A percentile compares a stretch with the other conserved stretches of the same genome.
Conservation (phyloP, 2,329 filamentous ascomycete genomes). For the Cordyceps cateniannulata region DNA sequence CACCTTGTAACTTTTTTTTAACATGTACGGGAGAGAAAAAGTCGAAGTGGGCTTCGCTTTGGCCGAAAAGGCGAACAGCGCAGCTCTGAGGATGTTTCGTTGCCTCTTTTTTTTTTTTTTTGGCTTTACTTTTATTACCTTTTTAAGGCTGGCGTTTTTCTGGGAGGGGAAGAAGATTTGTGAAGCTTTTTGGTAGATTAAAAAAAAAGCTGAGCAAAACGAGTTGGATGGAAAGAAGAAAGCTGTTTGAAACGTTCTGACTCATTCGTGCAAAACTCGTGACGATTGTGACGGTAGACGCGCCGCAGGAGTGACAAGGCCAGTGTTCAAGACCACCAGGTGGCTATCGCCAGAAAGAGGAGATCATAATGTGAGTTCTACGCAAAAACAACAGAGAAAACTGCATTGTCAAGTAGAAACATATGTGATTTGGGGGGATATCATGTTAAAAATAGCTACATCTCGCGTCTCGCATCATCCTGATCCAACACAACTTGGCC, state of each 20-base stretch:
- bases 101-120: not conserved
- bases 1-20: not conserved
- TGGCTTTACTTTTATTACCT: conserved; percentile 11
- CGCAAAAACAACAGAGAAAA: not conserved
- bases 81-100: not conserved
- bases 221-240: not conserved
- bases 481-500: not conserved
- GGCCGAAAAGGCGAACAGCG: not conserved
- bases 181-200: not conserved
- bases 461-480: not conserved
- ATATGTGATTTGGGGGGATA: conserved; percentile 5
- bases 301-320: not conserved
- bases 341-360: no score
- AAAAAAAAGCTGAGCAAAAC: not conserved
- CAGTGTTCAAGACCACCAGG: not conserved
- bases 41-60: not conserved
- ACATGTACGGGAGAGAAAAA: not conserved
- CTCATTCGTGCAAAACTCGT: not conserved
- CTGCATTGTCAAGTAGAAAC: not conserved
- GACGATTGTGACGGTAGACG: not conserved
- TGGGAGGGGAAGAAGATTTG: not conserved
- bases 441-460: not conserved
- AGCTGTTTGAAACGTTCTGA: not conserved
- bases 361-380: not conserved
- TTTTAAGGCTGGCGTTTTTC: conserved; percentile 9